Base-by-base conservation (phyloP, 108 stramenopile genomes). In the Ochromonas danica region DNA sequence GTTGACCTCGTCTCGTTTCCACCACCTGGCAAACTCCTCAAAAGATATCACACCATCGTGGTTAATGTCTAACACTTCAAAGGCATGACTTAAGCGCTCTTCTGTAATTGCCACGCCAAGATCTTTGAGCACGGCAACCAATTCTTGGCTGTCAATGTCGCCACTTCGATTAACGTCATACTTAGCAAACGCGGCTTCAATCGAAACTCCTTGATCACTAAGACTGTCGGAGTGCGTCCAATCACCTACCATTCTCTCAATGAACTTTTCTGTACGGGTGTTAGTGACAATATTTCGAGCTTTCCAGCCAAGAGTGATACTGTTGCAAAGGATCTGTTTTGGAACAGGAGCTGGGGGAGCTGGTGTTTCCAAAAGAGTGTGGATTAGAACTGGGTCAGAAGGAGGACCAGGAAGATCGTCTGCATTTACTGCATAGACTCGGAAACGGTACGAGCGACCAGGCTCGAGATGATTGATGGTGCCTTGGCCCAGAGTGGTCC, bases 341-440 rank as follows among this genome's bases (percentile, higher is more conserved):
- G 14, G 14, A 51, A 51, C 22, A 3, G 31, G 30, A 6, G 6
- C 33, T 33, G 63, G 63, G 33, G 31, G 3, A 38, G 22, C 3
- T 1, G 86, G 86, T 0, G 82, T 80, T 0, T 84, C 75, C 41
- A 84, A 61, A 31, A 86, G 71, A 17, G 86, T 86, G 81, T 85
- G 81, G 6, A 85, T 78, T 31, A 86, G 81, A 42, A 41, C 35
- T n/a, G 80, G 39, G 10, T 78, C 78, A 30, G 81, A 72, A 39
- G 43, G 1, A 0, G 71, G 30, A 22, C 84, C 84, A 22, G 70
- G 17, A 0, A 61, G 41, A 1, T 84, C 86, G 22, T 83, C 82
- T 40, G 45, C 71, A 81, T 86, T 86, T 33, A 82, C 36, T 6
- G 82, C 81, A 28, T 42, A 70, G 41, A 86, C 82, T 0, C 86